Conservation (phyloP, 345 rosid species). For the Cardamine occulta region DNA sequence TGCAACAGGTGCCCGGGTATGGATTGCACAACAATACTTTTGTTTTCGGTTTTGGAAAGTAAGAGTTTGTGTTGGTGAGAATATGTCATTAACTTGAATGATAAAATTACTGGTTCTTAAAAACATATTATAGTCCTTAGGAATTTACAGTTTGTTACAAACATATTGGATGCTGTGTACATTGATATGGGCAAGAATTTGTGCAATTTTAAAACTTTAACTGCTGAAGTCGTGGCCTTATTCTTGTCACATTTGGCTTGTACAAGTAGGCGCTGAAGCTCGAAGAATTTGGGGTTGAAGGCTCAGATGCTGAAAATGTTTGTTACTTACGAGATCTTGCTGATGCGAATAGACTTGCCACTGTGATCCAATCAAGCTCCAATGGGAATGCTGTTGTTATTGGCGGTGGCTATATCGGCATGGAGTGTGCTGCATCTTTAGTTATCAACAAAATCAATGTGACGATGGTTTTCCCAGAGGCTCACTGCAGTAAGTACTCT, state of each 20-base stretch:
- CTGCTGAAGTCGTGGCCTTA: slow-evolving; percentile 33
- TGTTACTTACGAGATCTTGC: slow-evolving; percentile 87
- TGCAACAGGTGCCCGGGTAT: slow-evolving; percentile 99
- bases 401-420: slow-evolving; percentile 97
- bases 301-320: slow-evolving; percentile 86
- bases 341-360: slow-evolving; percentile 84
- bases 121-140: background rate
- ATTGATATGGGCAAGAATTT: background rate
- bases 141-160: background rate
- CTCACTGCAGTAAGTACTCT: slow-evolving; percentile 79
- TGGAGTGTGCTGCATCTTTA: slow-evolving; percentile 98
- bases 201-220: background rate
- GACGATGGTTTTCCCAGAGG: slow-evolving; percentile 99
- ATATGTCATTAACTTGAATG: background rate
- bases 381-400: slow-evolving; percentile 90
- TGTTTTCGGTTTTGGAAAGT: background rate
- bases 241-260: slow-evolving; percentile 16
- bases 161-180: background rate
- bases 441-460: slow-evolving; percentile 87
- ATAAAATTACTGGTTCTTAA: background rate
- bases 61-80: background rate
- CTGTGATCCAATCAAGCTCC: slow-evolving; percentile 61
- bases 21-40: slow-evolving; percentile 41
- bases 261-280: slow-evolving; percentile 78
- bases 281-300: slow-evolving; percentile 92